phyloP scores from a whole-genome alignment of 495 filamentous ascomycete species.

The Lichina pygmaea region DNA sequence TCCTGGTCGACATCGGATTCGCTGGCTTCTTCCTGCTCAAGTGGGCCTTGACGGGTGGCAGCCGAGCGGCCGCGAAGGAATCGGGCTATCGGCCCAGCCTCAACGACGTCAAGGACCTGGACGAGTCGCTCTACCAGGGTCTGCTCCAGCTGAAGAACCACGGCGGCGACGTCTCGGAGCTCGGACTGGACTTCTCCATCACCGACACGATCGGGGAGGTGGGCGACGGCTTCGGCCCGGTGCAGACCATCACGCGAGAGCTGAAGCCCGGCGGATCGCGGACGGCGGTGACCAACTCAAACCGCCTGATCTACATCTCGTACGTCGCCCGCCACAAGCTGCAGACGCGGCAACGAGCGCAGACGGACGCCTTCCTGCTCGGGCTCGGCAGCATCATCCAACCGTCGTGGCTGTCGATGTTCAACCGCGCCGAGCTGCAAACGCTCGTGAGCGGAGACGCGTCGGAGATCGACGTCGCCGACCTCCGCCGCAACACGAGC shows the following conservation, averaged over 20 bases:
- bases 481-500: constrained; percentile 59
- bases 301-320: constrained; percentile 80
- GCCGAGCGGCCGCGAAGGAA: constrained; percentile 28
- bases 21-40: constrained; percentile 90
- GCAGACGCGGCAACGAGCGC: constrained; percentile 41
- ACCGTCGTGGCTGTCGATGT: constrained; percentile 88
- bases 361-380: constrained; percentile 67
- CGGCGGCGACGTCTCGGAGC: constrained; percentile 49
- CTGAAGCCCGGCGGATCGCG: constrained; percentile 50
- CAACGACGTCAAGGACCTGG: constrained; percentile 80
- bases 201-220: constrained; percentile 42
- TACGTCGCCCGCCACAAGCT: constrained; percentile 71
- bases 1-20: constrained; percentile 81
- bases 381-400: constrained; percentile 74
- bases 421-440: constrained; percentile 86
- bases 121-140: constrained; percentile 82
- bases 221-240: constrained; percentile 6
- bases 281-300: constrained; percentile 67
- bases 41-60: constrained; percentile 57
- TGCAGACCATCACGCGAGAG: constrained; percentile 36
- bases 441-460: constrained; percentile 71
- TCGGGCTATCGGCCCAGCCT: constrained; percentile 62
- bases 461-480: constrained; percentile 62
- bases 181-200: constrained; percentile 74
- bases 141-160: constrained; percentile 75